Evolutionary conservation across 177 flowering plant species (phyloP).

Genomic region (Telopea speciosissima): DNA sequence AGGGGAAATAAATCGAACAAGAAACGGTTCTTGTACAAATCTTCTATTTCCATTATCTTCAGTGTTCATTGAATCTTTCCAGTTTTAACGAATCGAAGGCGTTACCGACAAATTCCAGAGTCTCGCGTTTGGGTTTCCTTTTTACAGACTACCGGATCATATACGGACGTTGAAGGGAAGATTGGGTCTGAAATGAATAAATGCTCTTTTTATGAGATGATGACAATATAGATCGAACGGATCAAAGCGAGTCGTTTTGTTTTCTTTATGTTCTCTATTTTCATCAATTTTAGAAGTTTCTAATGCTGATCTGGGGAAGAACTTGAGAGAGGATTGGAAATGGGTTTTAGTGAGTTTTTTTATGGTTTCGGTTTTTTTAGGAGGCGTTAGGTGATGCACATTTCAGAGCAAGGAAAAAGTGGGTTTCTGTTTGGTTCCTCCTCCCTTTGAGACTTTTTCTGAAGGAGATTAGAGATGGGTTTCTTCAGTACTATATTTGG

Average conservation of each 20-base stretch:
- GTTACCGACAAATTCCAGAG: constrained; percentile 2
- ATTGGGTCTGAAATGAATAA: not conserved
- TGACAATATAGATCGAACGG: not conserved
- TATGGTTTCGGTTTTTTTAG: not conserved
- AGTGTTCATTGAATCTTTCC: constrained; percentile 1
- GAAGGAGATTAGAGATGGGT: constrained; percentile 45
- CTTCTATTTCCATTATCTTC: not conserved
- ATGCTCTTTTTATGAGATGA: not conserved
- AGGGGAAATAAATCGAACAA: not conserved
- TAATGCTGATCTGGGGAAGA: not conserved
- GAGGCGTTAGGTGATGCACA: not conserved
- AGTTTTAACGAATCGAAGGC: not conserved
- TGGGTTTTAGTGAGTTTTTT: constrained; percentile 41
- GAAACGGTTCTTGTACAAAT: not conserved
- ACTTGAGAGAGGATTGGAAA: constrained; percentile 17
- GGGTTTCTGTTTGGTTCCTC: not conserved
- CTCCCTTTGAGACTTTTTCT: too few relatives aligned
- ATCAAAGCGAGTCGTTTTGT: not conserved
- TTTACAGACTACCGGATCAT: not conserved
- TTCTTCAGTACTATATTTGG: constrained; percentile 61
- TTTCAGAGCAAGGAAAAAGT: too few relatives aligned
- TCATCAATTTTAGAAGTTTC: not conserved
- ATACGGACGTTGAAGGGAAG: not conserved
- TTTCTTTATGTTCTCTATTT: not conserved
- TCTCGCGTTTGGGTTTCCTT: not conserved